Conservation (phyloP, 495 filamentous ascomycete genomes). For the Baudoinia panamericana region DNA sequence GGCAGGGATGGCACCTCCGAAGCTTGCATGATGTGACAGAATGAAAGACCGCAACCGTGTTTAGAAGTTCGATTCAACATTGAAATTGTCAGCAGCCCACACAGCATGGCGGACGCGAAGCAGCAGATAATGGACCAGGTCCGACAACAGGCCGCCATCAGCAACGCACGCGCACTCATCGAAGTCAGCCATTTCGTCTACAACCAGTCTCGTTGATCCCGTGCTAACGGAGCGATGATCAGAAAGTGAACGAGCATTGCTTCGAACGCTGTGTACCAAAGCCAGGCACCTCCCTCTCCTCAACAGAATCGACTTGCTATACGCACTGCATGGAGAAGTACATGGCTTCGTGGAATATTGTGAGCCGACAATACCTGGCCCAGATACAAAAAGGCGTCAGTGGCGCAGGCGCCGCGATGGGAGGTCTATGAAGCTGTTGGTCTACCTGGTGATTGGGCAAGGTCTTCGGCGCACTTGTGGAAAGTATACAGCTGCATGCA, state of each 20-base stretch:
- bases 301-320: constrained; percentile 62
- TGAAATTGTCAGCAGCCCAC: neutral
- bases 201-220: neutral
- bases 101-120: constrained; percentile 44
- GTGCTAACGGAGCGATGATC: constrained; percentile 1
- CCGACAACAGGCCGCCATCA: constrained; percentile 57
- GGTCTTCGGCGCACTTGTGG: too few relatives aligned
- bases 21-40: too few relatives aligned
- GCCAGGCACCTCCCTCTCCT: constrained; percentile 63
- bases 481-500: too few relatives aligned
- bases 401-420: constrained; percentile 14
- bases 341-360: constrained; percentile 80
- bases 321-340: constrained; percentile 95
- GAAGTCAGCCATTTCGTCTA: constrained; percentile 39
- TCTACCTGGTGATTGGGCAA: too few relatives aligned
- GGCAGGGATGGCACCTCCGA: neutral
- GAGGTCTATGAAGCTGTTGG: too few relatives aligned
- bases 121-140: constrained; percentile 58
- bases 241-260: constrained; percentile 97
- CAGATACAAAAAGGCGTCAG: constrained; percentile 52
- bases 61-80: neutral
- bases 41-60: neutral
- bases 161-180: constrained; percentile 62
- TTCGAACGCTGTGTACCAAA: constrained; percentile 85
- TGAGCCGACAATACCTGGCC: constrained; percentile 59